Conservation (phyloP, 805 yeast genomes). For the Debaryomyces prosopidis region DNA sequence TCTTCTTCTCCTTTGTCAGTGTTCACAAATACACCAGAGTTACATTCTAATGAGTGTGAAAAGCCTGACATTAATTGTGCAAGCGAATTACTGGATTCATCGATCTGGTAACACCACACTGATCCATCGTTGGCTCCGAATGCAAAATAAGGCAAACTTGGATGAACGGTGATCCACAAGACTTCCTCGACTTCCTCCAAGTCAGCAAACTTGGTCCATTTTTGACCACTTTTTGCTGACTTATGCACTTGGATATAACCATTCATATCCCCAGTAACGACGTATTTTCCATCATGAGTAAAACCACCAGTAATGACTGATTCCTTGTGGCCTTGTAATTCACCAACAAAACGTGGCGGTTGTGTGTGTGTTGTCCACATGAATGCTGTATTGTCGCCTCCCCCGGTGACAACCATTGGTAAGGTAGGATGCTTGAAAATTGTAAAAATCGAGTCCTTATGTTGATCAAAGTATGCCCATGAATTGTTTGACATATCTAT, state of each 20-base stretch:
- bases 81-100: conserved; percentile 44
- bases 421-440: conserved; percentile 81
- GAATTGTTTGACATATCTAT: conserved; percentile 91
- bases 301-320: conserved; percentile 85
- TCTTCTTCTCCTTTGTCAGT: conserved; percentile 51
- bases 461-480: conserved; percentile 84
- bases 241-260: conserved; percentile 79
- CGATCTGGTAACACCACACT: conserved; percentile 87
- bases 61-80: conserved; percentile 78
- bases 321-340: conserved; percentile 80
- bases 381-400: conserved; percentile 88
- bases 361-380: conserved; percentile 90
- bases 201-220: conserved; percentile 70
- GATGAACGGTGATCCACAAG: conserved; percentile 80
- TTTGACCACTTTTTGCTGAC: conserved; percentile 74
- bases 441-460: conserved; percentile 82
- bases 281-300: conserved; percentile 75
- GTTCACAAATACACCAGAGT: conserved; percentile 74
- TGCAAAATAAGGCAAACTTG: conserved; percentile 77
- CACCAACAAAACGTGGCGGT: conserved; percentile 79
- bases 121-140: conserved; percentile 92
- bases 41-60: conserved; percentile 78
- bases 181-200: conserved; percentile 90
- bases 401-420: conserved; percentile 90
- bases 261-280: conserved; percentile 92